Base-by-base conservation (phyloP, 2,329 filamentous ascomycete species). In the Ascochyta clinopodiicola region DNA sequence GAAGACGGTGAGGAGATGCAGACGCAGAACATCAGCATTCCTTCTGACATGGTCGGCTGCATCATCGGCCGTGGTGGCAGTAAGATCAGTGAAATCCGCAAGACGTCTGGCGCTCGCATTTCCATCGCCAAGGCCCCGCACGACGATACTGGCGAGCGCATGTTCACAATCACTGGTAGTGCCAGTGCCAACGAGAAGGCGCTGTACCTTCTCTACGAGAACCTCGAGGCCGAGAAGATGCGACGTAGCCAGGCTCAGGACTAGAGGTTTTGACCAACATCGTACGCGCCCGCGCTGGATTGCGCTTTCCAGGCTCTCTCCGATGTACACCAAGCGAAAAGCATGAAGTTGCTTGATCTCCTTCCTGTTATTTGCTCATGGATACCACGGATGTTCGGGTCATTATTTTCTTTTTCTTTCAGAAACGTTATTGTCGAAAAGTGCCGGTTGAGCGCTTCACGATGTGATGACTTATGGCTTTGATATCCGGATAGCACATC, bases 91-190 rank as follows among this genome's bases (percentile, higher is more conserved):
- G 95, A 99, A 80, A 99, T 99, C 70, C 90, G 95, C 77, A 96
- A 96, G 83, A 93, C 89, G 60, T 99, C 95, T 50, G 93, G 93
- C 57, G 95, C 95, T 59, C 90, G 94, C 71, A 99, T 99, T 79
- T 97, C 93, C 40, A 98, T 98, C 77, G 94, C 94, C 68, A 98
- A 97, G 83, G 89, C 93, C 42, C 92, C 95, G 52, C 95, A 99
- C 72, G 95, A 99, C 69, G 95, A 98, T 67, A 96, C 92, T 57
- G 95, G 95, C 64, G 95, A 99, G 84, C 89, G 95, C 71, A 99
- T 99, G 95, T 99, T 99, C 81, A 99, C 95, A 72, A 99, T 99
- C 75, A 97, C 96, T 85, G 95, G 95, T 66, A 96, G 91, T 58
- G 88, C 91, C 57, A 89, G 89, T 79, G 92, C 92, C 62, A 99